phyloP scores from a whole-genome alignment of 257 asterid species.

The Jacaranda copaia region DNA sequence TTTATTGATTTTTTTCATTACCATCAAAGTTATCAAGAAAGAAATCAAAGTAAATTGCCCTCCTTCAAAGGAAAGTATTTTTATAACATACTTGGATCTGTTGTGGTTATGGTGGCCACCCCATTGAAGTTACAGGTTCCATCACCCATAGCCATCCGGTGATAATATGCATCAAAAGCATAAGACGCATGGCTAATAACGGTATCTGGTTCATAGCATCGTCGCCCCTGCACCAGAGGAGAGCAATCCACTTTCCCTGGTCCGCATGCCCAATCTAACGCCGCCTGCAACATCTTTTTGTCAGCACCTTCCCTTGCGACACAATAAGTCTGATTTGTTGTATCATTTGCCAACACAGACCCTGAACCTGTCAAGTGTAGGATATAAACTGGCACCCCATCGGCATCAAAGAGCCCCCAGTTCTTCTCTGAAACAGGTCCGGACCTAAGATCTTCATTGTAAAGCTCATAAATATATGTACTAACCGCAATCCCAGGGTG shows the following conservation, averaged over 20 bases:
- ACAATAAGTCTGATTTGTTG: slow-evolving; percentile 82
- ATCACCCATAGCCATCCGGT: slow-evolving; percentile 72
- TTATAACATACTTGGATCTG: slow-evolving; percentile 78
- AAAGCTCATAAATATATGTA: slow-evolving; percentile 85
- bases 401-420: slow-evolving; percentile 88
- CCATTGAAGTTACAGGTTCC: slow-evolving; percentile 94
- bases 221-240: slow-evolving; percentile 66
- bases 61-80: neutral
- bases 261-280: slow-evolving; percentile 95
- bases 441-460: slow-evolving; percentile 78
- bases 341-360: slow-evolving; percentile 82
- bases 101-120: slow-evolving; percentile 80
- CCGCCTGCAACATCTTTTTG: slow-evolving; percentile 83
- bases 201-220: slow-evolving; percentile 86
- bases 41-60: neutral
- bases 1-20: too few species aligned
- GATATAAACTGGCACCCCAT: slow-evolving; percentile 74
- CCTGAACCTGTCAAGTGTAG: slow-evolving; percentile 83
- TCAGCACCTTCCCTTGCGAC: slow-evolving; percentile 80
- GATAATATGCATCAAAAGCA: slow-evolving; percentile 94
- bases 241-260: slow-evolving; percentile 90
- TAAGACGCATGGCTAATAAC: slow-evolving; percentile 79
- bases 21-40: neutral
- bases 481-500: slow-evolving; percentile 87
- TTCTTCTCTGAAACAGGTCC: slow-evolving; percentile 85